Conservation (phyloP, 2,329 filamentous ascomycete genomes). For the Fusarium brevicatenulatum region DNA sequence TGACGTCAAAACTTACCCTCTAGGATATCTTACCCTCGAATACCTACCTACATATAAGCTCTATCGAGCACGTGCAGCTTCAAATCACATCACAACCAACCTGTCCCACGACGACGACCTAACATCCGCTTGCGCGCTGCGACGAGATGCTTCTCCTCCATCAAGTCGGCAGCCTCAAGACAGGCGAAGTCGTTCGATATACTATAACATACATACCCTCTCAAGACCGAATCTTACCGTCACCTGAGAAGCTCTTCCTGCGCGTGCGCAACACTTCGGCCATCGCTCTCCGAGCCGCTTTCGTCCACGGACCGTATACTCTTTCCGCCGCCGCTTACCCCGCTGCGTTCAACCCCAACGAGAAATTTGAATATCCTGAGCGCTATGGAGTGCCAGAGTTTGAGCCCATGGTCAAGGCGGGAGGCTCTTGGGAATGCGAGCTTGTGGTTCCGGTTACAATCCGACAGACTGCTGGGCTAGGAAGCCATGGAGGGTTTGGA, state of each 20-base stretch:
- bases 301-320: conserved; percentile 95
- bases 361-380: conserved; percentile 75
- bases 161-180: conserved; percentile 90
- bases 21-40: conserved; percentile 9
- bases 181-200: conserved; percentile 92
- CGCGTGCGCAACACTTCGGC: conserved; percentile 93
- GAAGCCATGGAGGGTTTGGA: conserved; percentile 58
- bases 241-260: conserved; percentile 81
- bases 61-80: conserved; percentile 16
- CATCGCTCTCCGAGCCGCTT: conserved; percentile 90
- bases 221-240: conserved; percentile 87
- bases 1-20: conserved; percentile 40
- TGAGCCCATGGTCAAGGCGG: conserved; percentile 96
- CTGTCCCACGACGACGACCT: conserved; percentile 3
- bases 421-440: conserved; percentile 83
- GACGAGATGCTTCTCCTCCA: conserved; percentile 84
- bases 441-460: conserved; percentile 84
- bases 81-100: not conserved
- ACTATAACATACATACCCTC: conserved; percentile 93
- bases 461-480: conserved; percentile 68
- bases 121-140: conserved; percentile 18
- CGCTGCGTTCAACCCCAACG: conserved; percentile 82
- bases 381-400: conserved; percentile 86
- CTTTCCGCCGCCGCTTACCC: conserved; percentile 89
- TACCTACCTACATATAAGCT: not conserved